Conservation (phyloP, 2,329 filamentous ascomycete genomes). For the Amesomyces nigricolor region DNA sequence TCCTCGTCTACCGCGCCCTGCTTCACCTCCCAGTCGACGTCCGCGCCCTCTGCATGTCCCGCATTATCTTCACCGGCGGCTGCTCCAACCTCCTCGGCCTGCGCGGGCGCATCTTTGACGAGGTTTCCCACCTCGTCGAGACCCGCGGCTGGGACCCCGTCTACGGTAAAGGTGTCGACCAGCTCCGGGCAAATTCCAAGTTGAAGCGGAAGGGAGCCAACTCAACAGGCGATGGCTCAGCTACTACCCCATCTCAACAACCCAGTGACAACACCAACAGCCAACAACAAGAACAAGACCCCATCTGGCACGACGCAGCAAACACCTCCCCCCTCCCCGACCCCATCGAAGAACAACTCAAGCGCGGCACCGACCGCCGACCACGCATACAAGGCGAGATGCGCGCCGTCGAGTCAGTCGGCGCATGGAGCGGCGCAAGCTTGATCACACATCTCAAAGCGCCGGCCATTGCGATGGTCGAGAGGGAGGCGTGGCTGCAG, state of each 20-base stretch:
- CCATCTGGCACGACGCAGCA: conserved; percentile 38
- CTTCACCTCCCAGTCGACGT: conserved; percentile 75
- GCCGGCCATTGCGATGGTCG: conserved; percentile 62
- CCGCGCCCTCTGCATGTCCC: conserved; percentile 78
- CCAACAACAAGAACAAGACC: conserved; percentile 31
- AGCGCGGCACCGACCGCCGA: conserved; percentile 38
- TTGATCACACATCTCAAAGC: conserved; percentile 63
- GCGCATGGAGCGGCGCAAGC: conserved; percentile 70
- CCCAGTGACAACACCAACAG: conserved; percentile 23
- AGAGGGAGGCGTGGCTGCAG: conserved; percentile 65
- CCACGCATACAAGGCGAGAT: conserved; percentile 51
- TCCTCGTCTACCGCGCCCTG: conserved; percentile 70
- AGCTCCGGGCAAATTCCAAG: conserved; percentile 43
- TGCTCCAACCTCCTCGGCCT: conserved; percentile 74
- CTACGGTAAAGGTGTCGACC: conserved; percentile 60
- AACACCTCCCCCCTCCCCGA: conserved; percentile 47
- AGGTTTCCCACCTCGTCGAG: conserved; percentile 62
- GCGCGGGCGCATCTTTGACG: conserved; percentile 68
- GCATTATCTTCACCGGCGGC: conserved; percentile 81
- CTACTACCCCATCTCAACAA: conserved; percentile 13
- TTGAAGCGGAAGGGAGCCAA: conserved; percentile 32
- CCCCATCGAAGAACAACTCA: conserved; percentile 53
- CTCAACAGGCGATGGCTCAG: conserved; percentile 24
- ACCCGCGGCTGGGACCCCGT: conserved; percentile 73
- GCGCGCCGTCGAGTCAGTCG: conserved; percentile 62